Evolutionary conservation across 2,329 filamentous ascomycete genomes (phyloP).

Genomic region (Xylariomycetidae sp.): DNA sequence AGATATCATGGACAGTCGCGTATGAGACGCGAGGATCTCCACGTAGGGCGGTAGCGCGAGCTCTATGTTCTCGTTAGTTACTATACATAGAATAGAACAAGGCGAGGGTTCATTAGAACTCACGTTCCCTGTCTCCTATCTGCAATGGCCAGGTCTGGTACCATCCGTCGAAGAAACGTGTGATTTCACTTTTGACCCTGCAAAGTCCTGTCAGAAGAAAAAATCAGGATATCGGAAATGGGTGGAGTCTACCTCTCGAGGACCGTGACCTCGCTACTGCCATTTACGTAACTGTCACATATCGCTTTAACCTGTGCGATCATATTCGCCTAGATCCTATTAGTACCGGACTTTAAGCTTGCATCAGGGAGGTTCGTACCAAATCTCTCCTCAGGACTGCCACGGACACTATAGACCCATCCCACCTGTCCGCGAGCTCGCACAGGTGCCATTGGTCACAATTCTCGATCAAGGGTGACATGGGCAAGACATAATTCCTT

Average conservation of each 20-base stretch:
- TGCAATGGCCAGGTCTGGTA: slow-evolving; percentile 45
- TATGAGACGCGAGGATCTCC: slow-evolving; percentile 69
- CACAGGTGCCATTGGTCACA: slow-evolving; percentile 68
- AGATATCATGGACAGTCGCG: slow-evolving; percentile 68
- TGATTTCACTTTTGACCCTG: slow-evolving; percentile 29
- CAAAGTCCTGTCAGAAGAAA: neutral
- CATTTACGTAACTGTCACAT: slow-evolving; percentile 53
- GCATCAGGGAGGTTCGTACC: slow-evolving; percentile 32
- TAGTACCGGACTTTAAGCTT: neutral
- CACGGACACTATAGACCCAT: slow-evolving; percentile 68
- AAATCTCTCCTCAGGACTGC: slow-evolving; percentile 64
- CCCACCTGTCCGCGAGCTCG: slow-evolving; percentile 58
- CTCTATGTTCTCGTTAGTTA: too few relatives aligned
- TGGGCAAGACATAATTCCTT: slow-evolving; percentile 62
- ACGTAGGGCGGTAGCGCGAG: slow-evolving; percentile 65
- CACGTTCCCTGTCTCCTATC: slow-evolving; percentile 42
- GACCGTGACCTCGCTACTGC: slow-evolving; percentile 45
- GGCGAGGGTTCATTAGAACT: slow-evolving; percentile 15
- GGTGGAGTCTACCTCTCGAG: slow-evolving; percentile 43
- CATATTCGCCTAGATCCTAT: slow-evolving; percentile 40
- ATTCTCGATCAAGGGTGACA: slow-evolving; percentile 60
- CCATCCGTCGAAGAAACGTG: slow-evolving; percentile 28
- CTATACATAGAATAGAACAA: too few relatives aligned
- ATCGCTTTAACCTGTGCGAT: slow-evolving; percentile 53
- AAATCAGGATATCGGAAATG: neutral